phyloP scores from a whole-genome alignment of 495 filamentous ascomycete species.

The Penicillium coprophilum region DNA sequence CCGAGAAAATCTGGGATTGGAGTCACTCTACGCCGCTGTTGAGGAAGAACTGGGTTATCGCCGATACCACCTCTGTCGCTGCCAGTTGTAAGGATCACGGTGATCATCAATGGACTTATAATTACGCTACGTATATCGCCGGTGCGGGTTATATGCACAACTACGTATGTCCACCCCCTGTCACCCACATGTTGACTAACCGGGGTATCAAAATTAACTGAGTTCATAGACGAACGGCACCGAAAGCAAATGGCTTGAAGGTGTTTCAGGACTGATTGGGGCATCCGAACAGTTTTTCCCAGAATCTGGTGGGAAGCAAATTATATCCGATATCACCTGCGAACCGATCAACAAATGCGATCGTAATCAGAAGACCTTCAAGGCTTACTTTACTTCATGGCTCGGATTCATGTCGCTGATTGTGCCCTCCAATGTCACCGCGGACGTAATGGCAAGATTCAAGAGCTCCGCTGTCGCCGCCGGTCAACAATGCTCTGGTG shows the following conservation, averaged over 20 bases:
- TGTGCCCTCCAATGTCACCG: conserved; percentile 3
- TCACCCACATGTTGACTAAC: not conserved
- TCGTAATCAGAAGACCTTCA: conserved; percentile 67
- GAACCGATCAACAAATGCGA: conserved; percentile 62
- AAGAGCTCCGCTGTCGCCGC: conserved; percentile 55
- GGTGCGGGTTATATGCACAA: conserved; percentile 77
- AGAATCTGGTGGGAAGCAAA: conserved; percentile 43
- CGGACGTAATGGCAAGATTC: conserved; percentile 4
- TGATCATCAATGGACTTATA: conserved; percentile 69
- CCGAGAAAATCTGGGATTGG: conserved; percentile 68
- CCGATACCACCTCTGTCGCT: conserved; percentile 59
- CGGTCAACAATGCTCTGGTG: conserved; percentile 57
- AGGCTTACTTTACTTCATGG: conserved; percentile 69
- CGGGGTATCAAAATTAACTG: conserved; percentile 12
- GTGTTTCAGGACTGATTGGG: conserved; percentile 53
- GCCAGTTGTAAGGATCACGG: conserved; percentile 56
- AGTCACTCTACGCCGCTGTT: conserved; percentile 53
- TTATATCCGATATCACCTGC: conserved; percentile 58
- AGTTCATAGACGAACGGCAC: conserved; percentile 34
- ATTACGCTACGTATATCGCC: conserved; percentile 65
- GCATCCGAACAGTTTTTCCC: conserved; percentile 51
- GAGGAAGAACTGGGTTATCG: conserved; percentile 50
- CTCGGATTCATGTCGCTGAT: conserved; percentile 57
- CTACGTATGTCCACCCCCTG: conserved; percentile 35
- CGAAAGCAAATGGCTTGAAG: conserved; percentile 51